These are phyloP conservation scores for Ceratobasidium sp. DNA, from an alignment of 1,284 basidiomycete genomes.

Conservation along the genomic window DNA sequence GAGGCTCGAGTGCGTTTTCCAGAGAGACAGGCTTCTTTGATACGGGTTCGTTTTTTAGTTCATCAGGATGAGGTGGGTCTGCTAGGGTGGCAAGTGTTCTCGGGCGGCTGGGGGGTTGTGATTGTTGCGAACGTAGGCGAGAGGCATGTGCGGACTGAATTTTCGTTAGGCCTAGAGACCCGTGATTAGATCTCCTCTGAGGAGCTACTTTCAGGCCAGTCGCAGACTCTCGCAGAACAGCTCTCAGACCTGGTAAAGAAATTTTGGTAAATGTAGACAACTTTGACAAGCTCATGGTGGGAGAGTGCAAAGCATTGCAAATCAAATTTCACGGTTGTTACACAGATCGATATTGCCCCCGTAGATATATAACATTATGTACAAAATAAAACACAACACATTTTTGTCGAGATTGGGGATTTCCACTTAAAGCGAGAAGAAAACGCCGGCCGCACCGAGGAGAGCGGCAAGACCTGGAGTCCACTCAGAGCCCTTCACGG, in stretches of 20 bases:
- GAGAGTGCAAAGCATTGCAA: constrained; percentile 17
- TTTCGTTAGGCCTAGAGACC: too few relatives aligned
- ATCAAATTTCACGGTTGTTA: neutral
- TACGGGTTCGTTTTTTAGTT: neutral
- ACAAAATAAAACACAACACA: neutral
- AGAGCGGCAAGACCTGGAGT: neutral
- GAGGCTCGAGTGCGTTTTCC: neutral
- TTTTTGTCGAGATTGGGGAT: neutral
- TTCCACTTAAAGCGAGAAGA: constrained; percentile 12
- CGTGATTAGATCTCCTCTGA: too few relatives aligned
- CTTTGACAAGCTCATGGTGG: constrained; percentile 26
- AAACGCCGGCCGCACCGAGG: neutral
- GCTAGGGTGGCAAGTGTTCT: constrained; percentile 14
- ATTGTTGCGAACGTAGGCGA: too few relatives aligned
- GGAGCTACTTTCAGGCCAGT: too few relatives aligned
- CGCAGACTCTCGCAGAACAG: too few relatives aligned
- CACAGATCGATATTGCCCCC: neutral
- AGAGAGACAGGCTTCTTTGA: neutral
- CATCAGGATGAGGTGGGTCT: neutral
- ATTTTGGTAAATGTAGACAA: neutral
- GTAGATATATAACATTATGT: constrained; percentile 1
- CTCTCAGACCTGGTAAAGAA: too few relatives aligned
- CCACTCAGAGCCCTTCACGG: constrained; percentile 17
- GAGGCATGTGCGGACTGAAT: too few relatives aligned
- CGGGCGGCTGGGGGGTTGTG: neutral